Evolutionary conservation across 2,329 filamentous ascomycete genomes (phyloP), one percentile per base, ranked within the genome.

Genomic region (Phyllosticta citriasiana): DNA sequence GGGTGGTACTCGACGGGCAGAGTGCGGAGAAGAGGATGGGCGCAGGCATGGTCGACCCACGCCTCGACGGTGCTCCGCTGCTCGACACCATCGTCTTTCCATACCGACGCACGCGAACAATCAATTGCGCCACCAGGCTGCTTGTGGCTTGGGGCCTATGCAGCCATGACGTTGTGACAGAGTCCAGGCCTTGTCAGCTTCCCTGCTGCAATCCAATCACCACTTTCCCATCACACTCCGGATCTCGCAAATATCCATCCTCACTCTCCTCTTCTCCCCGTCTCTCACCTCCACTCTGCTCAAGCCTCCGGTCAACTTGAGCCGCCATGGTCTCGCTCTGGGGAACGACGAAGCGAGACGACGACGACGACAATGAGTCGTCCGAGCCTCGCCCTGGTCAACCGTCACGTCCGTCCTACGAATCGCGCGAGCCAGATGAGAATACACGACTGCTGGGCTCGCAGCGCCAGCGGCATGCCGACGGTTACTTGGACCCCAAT

Each of bases 401-500:
- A 55, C 71, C 69, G 0, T 68, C 70, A 59, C 67, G 67, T 62
- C 40, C 40, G 6, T 70, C 68, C 57, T 66, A 73, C 60, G 67
- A 69, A 40, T 52, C 66, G 63, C 68, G 70, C 55, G 79, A 84
- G 25, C 77, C 82, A 24, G 80, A 82, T 64, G 85, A 88, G 72
- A 75, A 82, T 64, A 84, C 84, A 50, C 82, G 88, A 30, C 79
- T 95, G 66, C 81, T 95, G 26, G 86, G 86, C 50, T 66, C 68
- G 19, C 66, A 71, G 26, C 70, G 72, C 47, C 87, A 86, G 68
- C 76, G 77, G n/a, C 82, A 85, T 62, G 76, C 84, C 53, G 82
- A 88, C 70, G 80, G 79, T 57, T 91, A 87, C 68, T 78, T 92
- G 60, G 88, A 87, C 68, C 88, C 88, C 12, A 88, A 91, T 77